Evolutionary conservation across 306 rosid species (phyloP), one percentile per base, ranked within the genome.

Genomic region (Fragaria iinumae): DNA sequence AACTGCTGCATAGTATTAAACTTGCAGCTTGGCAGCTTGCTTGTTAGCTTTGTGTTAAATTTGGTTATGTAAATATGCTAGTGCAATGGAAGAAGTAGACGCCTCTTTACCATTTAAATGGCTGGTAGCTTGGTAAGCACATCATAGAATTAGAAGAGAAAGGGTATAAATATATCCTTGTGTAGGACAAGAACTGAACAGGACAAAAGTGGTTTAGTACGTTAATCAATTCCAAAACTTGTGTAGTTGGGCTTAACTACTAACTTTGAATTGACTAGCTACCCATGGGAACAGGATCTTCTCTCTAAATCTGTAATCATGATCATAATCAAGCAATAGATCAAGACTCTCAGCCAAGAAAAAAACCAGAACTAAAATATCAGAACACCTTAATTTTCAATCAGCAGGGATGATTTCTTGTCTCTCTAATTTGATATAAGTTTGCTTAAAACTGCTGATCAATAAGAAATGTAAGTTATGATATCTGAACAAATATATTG

Each of bases 381-480:
- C 6, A 32, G 41, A n/a, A 36, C 66, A 9, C 25, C 21, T 32
- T 7, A 32, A 34, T 34, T 34, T 72, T 55, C 81, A 76, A 56
- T 81, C 65, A 65, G 55, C 66, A 18, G 9, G 47, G 56, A 56
- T 21, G 78, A 76, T 76, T 81, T 81, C 71, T 68, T 66, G 78
- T 76, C 65, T 44, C 74, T 76, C 56, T 23, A 39, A 11, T 39
- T 62, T 59, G 6, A 39, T 45, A 21, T 8, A 52, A 41, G 68
- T 32, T 67, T 75, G 62, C 66, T 76, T 53, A 20, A 43, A 59
- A 69, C 11, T 59, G 49, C 64, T 70, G 21, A 48, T 49, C 67
- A 47, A 59, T 34, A 62, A 25, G 63, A 41, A 60, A 80, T 43
- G 32, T 32, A 14, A 76, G 65, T 43, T 47, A 14, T 78, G 29